phyloP scores from a whole-genome alignment of 495 filamentous ascomycete species.

The Talaromyces thailandensis region DNA sequence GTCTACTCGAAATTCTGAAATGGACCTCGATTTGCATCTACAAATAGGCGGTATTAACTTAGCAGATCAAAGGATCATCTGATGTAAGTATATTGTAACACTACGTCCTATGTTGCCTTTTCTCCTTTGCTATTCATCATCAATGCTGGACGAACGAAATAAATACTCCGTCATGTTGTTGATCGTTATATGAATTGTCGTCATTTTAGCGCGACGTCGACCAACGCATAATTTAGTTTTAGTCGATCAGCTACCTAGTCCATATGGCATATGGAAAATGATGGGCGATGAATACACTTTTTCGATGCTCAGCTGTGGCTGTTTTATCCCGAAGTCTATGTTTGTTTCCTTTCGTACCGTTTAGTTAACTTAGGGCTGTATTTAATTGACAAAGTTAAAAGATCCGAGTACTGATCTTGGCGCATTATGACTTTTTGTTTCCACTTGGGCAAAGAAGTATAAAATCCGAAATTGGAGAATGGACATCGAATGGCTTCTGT shows the following conservation, averaged over 20 bases:
- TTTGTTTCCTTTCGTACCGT: neutral
- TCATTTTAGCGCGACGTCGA: neutral
- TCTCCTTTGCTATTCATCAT: neutral
- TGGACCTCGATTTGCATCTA: neutral
- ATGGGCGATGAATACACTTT: neutral
- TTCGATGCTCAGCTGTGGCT: neutral
- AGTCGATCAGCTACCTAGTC: neutral
- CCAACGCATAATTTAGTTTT: neutral
- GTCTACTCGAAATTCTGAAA: no score
- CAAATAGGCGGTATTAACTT: neutral
- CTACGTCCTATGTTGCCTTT: neutral
- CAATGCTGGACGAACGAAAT: neutral
- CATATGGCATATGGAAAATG: neutral
- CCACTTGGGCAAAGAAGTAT: neutral
- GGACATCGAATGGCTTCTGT: neutral
- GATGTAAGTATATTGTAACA: neutral
- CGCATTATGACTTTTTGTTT: neutral
- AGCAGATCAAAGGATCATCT: neutral
- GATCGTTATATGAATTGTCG: slow-evolving; percentile 1
- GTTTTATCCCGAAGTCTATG: no score
- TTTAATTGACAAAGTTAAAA: neutral
- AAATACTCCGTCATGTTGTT: slow-evolving; percentile 6
- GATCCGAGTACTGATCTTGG: neutral
- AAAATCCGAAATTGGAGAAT: neutral
- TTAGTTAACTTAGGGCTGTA: neutral